Base-by-base conservation (phyloP, 306 rosid genomes). In the Cajanus cajan region DNA sequence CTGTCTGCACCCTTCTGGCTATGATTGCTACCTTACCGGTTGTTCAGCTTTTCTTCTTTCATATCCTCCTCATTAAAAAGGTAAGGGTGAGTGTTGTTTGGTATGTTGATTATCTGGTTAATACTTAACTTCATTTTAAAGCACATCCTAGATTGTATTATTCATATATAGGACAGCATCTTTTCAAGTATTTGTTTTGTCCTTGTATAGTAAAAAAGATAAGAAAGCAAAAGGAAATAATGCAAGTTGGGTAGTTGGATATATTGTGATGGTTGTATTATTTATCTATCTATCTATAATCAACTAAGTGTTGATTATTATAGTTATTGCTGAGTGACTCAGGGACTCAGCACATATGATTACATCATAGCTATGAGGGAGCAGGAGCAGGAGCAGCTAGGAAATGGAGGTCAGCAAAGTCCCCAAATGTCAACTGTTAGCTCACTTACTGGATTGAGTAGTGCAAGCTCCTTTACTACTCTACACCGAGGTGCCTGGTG, bases 261-360 rank as follows among this genome's bases (percentile, higher is more conserved):
- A 7, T 13, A 13, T 14, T 13, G 16, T 45, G 51, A 45, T 45
- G 51, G 18, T 14, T 45, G 18, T 4, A 14, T 45, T n/a, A n/a
- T n/a, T n/a, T n/a, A n/a, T 28, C 31, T 51, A 31, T 61, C 15
- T 36, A 8, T 37, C 21, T 37, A 15, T 11, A 64, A 37, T 37
- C 47, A 18, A 0, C 31, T 3, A 63, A 2, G 50, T 39, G 50
- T 37, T 39, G 39, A 10, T 66, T 39, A 12, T 39, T 66, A 8
- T 63, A 58, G 73, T 63, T 62, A 28, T 54, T 73, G 54, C 28
- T 48, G 50, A 41, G 11, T 67, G 66, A 64, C 64, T 58, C 77
- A 93, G 98, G 98, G 98, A 71, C 89, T 93, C 68, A 91, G 92
- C 85, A 93, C 98, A 12, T 93, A 93, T 62, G 98, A 93, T 80